Evolutionary conservation across 2,329 filamentous ascomycete genomes (phyloP).

Genomic region (Ceratocystis cacaofunesta): DNA sequence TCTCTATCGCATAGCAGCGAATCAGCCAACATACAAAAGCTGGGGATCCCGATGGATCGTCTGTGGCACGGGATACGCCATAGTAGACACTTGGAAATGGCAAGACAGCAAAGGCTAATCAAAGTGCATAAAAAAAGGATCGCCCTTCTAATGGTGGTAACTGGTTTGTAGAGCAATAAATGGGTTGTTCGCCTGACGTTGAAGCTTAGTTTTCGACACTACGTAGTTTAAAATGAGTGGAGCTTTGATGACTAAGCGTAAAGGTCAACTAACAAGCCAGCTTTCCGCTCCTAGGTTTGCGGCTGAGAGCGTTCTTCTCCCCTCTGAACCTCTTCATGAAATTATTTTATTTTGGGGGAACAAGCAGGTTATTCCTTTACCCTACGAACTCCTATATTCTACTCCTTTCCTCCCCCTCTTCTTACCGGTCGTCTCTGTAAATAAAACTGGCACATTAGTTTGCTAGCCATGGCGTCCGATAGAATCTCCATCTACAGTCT

Average conservation of each 20-base stretch:
- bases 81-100: background rate
- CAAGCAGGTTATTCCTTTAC: background rate
- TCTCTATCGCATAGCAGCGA: background rate
- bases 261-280: conserved; percentile 15
- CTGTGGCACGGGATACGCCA: conserved; percentile 34
- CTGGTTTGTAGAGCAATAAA: background rate
- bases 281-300: conserved; percentile 7
- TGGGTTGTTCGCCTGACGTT: background rate
- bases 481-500: conserved; percentile 55
- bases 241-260: conserved; percentile 11
- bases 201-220: background rate
- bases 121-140: no score
- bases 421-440: background rate
- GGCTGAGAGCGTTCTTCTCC: background rate
- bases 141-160: background rate
- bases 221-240: background rate
- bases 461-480: conserved; percentile 24
- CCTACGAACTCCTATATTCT: background rate
- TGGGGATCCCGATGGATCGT: conserved; percentile 98
- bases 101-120: background rate
- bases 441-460: background rate
- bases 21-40: conserved; percentile 57
- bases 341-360: background rate
- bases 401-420: background rate
- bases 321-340: background rate